phyloP scores from a whole-genome alignment of 257 asterid species.

The Petunia axillaris region DNA sequence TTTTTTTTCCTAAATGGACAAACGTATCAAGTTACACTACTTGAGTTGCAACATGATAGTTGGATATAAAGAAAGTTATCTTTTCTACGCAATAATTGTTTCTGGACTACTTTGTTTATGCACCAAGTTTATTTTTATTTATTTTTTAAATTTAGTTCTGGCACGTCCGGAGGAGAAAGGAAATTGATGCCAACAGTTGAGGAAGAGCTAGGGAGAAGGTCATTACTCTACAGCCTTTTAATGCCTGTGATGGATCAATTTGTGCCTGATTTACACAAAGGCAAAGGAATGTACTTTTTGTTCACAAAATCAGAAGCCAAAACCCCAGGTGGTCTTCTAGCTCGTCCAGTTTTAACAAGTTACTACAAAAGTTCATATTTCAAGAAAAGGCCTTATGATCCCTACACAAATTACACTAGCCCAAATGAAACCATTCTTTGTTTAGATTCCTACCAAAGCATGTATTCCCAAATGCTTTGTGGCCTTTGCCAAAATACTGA shows the following conservation, averaged over 20 bases:
- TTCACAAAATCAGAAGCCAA: conserved; percentile 45
- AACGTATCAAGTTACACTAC: not conserved
- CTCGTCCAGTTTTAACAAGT: conserved; percentile 49
- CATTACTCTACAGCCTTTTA: conserved; percentile 26
- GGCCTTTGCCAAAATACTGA: conserved; percentile 44
- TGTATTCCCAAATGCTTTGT: conserved; percentile 53
- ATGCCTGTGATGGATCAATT: conserved; percentile 37
- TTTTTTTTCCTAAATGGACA: not conserved
- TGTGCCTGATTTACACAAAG: conserved; percentile 45
- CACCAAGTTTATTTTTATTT: not conserved
- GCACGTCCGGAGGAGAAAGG: conserved; percentile 33
- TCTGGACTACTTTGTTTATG: not conserved
- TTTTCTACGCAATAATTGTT: not conserved
- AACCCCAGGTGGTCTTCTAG: conserved; percentile 46
- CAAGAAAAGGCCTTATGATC: conserved; percentile 40
- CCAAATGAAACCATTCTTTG: conserved; percentile 54
- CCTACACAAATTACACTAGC: conserved; percentile 45
- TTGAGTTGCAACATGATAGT: not conserved
- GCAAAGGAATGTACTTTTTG: conserved; percentile 48
- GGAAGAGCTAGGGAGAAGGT: conserved; percentile 32
- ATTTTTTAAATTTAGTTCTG: conserved; percentile 20
- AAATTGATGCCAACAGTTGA: conserved; percentile 33
- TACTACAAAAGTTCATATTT: conserved; percentile 28
- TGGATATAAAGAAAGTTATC: conserved; percentile 24
- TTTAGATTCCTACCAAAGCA: conserved; percentile 48